Evolutionary conservation across 1,284 basidiomycete genomes (phyloP), one percentile per base, ranked within the genome.

Genomic region (Leccinum pachyderme): DNA sequence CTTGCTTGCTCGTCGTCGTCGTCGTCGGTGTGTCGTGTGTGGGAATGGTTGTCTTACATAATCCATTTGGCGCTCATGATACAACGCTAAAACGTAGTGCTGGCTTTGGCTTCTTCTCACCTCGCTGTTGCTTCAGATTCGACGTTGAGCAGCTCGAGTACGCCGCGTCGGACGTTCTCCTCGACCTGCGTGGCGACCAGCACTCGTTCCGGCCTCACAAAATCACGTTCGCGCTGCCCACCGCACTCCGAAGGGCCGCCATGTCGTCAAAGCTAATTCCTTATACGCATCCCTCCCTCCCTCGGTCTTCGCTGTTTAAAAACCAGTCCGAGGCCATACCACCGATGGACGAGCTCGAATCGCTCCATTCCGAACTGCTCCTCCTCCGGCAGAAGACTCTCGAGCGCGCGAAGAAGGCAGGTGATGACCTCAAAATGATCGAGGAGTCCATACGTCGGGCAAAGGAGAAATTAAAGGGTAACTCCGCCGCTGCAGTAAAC

Each of bases 401-500:
- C 41, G 84, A 84, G 61, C 78, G 86, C 58, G 80, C 77, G 47
- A 83, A 79, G 76, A 88, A 87, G 73, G 86, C 84, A 0, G 80
- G 77, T 32, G 81, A 86, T 64, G 88, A 91, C 75, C 72, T 88
- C 61, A 79, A 77, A 66, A 78, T 78, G 59, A 82, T 87, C 59
- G 82, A 85, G 61, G 86, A 84, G 69, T 84, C 82, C 47, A 83
- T 86, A 80, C 77, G 82, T 53, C 78, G 81, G 59, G 79, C 89
- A 73, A 85, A 81, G 73, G 87, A 87, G 74, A 84, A 81, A 70
- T 85, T 85, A 72, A 88, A 89, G 72, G 84, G 84, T 3, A 90
- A 91, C 53, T 45, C 61, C 7, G 15, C 55, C 6, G 12, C 54
- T 7, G 15, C 58, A 31, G 44, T 65, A 8, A 72, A 71, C 6